Base-by-base conservation (phyloP, 2,329 filamentous ascomycete species). In the Trichoderma semiorbis region DNA sequence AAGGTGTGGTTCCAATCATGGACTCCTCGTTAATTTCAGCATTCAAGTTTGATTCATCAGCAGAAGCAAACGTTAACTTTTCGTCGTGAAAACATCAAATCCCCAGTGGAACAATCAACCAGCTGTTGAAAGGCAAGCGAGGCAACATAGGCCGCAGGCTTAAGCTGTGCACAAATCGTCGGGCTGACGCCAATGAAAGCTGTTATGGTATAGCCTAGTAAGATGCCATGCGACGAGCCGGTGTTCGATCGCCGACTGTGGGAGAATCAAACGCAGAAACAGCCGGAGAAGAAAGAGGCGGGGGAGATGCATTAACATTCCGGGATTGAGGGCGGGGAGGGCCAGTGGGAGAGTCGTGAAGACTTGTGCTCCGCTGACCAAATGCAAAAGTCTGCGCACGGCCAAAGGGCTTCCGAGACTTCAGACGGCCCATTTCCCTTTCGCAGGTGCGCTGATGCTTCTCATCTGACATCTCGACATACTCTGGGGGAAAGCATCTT, bases 381-480 rank as follows among this genome's bases (percentile, higher is more conserved):
- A 98, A 98, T 32, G 96, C 95, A 84, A 96, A 99, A 1, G 96
- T 99, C 82, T 96, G 93, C 36, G 96, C 94, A 74, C 96, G 90
- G 80, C 90, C 89, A 71, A 99, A 86, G 78, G 95, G 96, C 76
- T 93, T 92, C 77, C 95, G 90, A 80, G 96, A 92, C 82, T 97
- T 95, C 77, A 99, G 90, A 80, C 94, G 95, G 78, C 94, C 94
- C 86, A 99, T 91, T 78, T 97, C 95, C 76, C 94, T 92, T 84
- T 99, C 96, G 80, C 96, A 98, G 57, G 95, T 96, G 78, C 91
- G 91, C 77, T 94, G 93, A 82, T 99, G 95, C 80, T 95, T 93
- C 79, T 95, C 92, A 75, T 93, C 93, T 75, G 91, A 92, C 96
- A 99, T 99, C 82, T 96, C 94, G 72, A 99, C 93, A 79, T 99